Evolutionary conservation across 345 rosid genomes (phyloP).

Genomic region (Arabidopsis arenosa): DNA sequence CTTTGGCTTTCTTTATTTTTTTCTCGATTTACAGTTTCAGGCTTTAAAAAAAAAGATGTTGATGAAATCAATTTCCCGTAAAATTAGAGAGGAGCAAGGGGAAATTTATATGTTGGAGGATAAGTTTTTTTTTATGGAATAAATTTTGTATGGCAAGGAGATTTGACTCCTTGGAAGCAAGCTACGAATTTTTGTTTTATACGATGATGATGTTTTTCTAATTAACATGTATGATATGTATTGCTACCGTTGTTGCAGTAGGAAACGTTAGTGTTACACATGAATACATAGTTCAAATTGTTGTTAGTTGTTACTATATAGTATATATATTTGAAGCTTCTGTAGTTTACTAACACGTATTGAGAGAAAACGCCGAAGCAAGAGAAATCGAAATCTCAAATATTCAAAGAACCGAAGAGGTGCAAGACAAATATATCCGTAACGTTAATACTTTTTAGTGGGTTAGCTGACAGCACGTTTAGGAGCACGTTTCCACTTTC

Average conservation of each 20-base stretch:
- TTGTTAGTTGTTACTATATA: too few species aligned
- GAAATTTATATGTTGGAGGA: neutral
- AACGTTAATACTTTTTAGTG: neutral
- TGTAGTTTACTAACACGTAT: neutral
- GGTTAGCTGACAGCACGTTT: neutral
- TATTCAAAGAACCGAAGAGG: too few species aligned
- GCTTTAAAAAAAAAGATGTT: conserved; percentile 22
- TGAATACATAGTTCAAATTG: too few species aligned
- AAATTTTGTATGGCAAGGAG: conserved; percentile 27
- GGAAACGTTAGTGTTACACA: neutral
- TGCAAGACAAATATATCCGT: neutral
- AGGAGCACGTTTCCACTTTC: conserved; percentile 12
- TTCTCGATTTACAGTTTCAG: conserved; percentile 35
- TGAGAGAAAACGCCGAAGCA: neutral
- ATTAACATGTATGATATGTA: neutral
- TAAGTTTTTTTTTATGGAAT: conserved; percentile 34
- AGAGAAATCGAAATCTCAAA: neutral
- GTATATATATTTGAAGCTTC: too few species aligned
- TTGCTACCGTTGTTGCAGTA: neutral
- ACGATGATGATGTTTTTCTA: neutral
- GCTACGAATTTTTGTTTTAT: neutral
- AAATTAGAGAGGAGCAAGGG: conserved; percentile 30
- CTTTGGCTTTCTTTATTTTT: neutral
- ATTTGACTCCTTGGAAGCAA: conserved; percentile 10
- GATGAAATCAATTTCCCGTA: conserved; percentile 32